A percentile compares a stretch with the other conserved stretches of the same genome.
Conservation (phyloP, 768 basidiomycete species). For the Fistulinella prunicolor region DNA sequence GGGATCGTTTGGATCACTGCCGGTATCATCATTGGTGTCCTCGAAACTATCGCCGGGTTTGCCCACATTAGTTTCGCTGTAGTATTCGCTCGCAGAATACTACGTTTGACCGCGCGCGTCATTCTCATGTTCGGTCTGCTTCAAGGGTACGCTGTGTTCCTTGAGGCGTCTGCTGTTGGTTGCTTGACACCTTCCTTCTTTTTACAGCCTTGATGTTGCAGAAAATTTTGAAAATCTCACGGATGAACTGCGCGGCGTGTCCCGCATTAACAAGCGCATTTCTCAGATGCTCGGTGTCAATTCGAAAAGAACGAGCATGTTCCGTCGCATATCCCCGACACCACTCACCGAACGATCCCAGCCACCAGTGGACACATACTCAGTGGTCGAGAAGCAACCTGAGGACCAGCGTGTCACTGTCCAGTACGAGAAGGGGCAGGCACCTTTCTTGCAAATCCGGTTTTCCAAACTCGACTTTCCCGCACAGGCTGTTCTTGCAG, state of each 20-base stretch:
- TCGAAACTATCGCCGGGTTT: constrained; percentile 68
- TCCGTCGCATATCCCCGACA: constrained; percentile 51
- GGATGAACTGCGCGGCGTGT: constrained; percentile 34
- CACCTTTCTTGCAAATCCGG: constrained; percentile 53
- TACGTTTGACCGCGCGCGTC: constrained; percentile 54
- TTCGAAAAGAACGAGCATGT: constrained; percentile 47
- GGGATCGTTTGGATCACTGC: constrained; percentile 67
- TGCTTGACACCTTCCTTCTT: constrained; percentile 1
- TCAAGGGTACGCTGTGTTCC: constrained; percentile 55
- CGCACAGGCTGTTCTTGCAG: constrained; percentile 14
- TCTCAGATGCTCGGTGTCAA: constrained; percentile 52
- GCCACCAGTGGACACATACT: constrained; percentile 4
- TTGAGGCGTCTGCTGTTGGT: not conserved
- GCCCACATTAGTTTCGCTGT: constrained; percentile 50
- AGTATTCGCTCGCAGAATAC: constrained; percentile 51
- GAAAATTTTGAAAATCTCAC: constrained; percentile 52
- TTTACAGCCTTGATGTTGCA: constrained; percentile 45
- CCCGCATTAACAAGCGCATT: constrained; percentile 25
- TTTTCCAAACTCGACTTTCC: constrained; percentile 51
- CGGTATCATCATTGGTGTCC: constrained; percentile 58
- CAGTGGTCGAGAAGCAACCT: constrained; percentile 3
- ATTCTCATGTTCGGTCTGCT: constrained; percentile 59
- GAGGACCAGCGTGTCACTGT: constrained; percentile 49
- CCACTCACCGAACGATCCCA: constrained; percentile 24
- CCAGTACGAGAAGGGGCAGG: constrained; percentile 38